Base-by-base conservation (phyloP, 768 basidiomycete species). In the Leccinum subgranulosum region DNA sequence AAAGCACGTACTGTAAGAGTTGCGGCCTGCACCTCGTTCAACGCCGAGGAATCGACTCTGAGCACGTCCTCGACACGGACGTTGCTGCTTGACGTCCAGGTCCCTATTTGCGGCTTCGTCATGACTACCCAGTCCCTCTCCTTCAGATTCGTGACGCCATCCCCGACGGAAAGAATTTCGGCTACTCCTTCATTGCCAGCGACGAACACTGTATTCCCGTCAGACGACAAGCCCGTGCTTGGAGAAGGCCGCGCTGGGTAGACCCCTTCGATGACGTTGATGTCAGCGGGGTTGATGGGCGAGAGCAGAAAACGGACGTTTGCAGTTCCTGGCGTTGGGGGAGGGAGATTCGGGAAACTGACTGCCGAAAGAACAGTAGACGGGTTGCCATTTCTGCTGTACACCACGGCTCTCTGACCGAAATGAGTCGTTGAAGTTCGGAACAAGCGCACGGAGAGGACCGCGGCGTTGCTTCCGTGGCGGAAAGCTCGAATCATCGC, bases 221-320 rank as follows among this genome's bases (percentile, higher is more conserved):
- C 57, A 4, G 73, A 67, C 14, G 72, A 66, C 52, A 83, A 61
- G 52, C 74, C 69, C 12, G 76, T 67, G 12, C 69, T 67, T 27
- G 70, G 74, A 7, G 62, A 67, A 0, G 89, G 87, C 58, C 82
- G 84, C 9, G 81, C 67, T 0, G 92, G 92, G 65, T 92, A 93
- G n/a, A 88, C 82, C 15, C 91, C 91, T 68, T 92, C 85, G 34
- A 92, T 78, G 55, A 88, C 86, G 59, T 92, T 92, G 67, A 90
- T 70, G 59, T 93, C 92, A 15, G 91, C 84, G 4, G 90, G 91
- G 68, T 93, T 92, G 56, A 93, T 82, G 9, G 91, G 88, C 6
- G 88, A 79, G 21, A 90, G 78, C 12, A 88, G 74, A 67, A 88
- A 83, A 60, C 78, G 80, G 68, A 93, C 68, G 67, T 89, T 90